Conservation (phyloP, 2,329 filamentous ascomycete genomes). For the Paramyrothecium sp. region DNA sequence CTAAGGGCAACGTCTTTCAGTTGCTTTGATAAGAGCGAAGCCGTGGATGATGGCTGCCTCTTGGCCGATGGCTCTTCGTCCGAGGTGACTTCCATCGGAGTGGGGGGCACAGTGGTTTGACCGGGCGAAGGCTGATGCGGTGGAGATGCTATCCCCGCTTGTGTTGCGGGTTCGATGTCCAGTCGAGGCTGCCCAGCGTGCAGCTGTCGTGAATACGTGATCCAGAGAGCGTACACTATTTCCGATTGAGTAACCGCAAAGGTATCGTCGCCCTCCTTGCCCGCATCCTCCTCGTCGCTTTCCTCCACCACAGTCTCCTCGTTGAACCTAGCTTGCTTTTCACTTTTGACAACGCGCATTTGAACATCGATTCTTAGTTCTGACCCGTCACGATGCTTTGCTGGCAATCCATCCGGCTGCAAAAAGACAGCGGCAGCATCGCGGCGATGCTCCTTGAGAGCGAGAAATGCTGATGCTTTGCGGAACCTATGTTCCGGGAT, state of each 20-base stretch:
- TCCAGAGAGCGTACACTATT: constrained; percentile 92
- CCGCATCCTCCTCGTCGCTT: constrained; percentile 52
- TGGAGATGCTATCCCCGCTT: constrained; percentile 67
- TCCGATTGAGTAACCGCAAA: constrained; percentile 61
- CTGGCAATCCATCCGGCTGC: constrained; percentile 79
- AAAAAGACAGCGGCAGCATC: constrained; percentile 79
- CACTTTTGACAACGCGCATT: constrained; percentile 93
- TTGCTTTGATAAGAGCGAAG: constrained; percentile 52
- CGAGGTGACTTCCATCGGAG: constrained; percentile 55
- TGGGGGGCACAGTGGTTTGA: constrained; percentile 58
- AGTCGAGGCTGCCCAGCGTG: constrained; percentile 68
- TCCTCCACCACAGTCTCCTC: constrained; percentile 65
- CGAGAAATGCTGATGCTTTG: constrained; percentile 79
- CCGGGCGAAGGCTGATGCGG: constrained; percentile 77
- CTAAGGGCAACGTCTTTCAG: constrained; percentile 55
- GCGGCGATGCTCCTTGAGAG: constrained; percentile 76
- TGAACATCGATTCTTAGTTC: constrained; percentile 94
- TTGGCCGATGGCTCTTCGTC: constrained; percentile 44
- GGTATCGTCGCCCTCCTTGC: constrained; percentile 33
- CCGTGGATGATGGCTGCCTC: constrained; percentile 37
- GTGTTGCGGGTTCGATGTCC: constrained; percentile 59
- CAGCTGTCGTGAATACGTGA: constrained; percentile 91
- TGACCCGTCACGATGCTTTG: constrained; percentile 84
- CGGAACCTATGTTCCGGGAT: constrained; percentile 96
- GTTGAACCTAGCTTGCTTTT: constrained; percentile 61